phyloP scores from a whole-genome alignment of 257 asterid species.

The Plantago ovata region DNA sequence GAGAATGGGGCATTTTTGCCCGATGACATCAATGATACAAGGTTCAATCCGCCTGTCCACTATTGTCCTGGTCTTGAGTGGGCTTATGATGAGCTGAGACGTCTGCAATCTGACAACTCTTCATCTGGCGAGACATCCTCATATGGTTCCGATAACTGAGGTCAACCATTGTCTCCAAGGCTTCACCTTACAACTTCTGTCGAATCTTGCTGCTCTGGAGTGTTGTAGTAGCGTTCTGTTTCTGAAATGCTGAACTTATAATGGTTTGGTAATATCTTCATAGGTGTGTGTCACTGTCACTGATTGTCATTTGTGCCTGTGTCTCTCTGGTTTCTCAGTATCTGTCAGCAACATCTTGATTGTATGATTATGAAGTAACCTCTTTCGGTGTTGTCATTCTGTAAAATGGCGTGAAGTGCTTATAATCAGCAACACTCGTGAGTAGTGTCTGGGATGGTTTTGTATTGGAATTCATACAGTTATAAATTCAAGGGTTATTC shows the following conservation, averaged over 20 bases:
- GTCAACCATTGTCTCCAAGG: neutral
- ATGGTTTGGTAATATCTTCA: neutral
- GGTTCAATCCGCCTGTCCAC: conserved; percentile 97
- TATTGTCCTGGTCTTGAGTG: conserved; percentile 96
- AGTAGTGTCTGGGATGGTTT: no score
- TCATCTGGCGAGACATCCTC: conserved; percentile 70
- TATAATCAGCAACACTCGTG: no score
- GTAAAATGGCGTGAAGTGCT: no score
- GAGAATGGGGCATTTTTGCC: conserved; percentile 95
- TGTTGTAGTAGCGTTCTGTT: neutral
- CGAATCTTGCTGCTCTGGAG: neutral
- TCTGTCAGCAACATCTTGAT: no score
- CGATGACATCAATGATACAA: conserved; percentile 70
- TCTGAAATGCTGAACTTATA: neutral
- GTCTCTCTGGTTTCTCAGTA: neutral
- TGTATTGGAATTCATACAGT: no score
- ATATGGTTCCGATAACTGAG: conserved; percentile 68
- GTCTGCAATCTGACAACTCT: conserved; percentile 54
- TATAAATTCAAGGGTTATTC: no score
- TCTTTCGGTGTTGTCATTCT: no score
- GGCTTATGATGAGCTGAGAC: conserved; percentile 90
- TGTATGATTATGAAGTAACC: no score
- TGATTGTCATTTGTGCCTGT: neutral
- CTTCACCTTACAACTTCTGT: neutral
- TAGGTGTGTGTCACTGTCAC: neutral